phyloP scores from a whole-genome alignment of 2,329 filamentous ascomycete genomes.

The Pseudogymnoascus sp. region DNA sequence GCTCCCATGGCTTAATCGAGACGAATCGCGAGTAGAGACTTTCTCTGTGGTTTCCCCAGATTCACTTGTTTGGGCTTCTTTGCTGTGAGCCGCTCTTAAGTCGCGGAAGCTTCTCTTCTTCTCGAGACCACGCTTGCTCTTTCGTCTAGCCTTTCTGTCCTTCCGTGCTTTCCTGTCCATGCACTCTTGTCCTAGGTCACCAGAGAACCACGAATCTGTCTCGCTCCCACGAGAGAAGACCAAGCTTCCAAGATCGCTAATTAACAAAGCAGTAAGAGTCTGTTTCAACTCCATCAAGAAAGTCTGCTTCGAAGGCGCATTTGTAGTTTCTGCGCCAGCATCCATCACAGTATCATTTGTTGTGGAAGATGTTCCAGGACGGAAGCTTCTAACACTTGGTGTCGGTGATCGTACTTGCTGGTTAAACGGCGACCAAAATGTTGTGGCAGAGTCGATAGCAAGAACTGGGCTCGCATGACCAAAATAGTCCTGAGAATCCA shows the following conservation, averaged over 20 bases:
- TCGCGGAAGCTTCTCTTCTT: slow-evolving; percentile 64
- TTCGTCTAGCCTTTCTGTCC: slow-evolving; percentile 51
- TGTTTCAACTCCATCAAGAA: slow-evolving; percentile 73
- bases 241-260: slow-evolving; percentile 82
- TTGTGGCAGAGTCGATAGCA: slow-evolving; percentile 65
- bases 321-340: slow-evolving; percentile 43
- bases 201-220: slow-evolving; percentile 76
- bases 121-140: slow-evolving; percentile 42
- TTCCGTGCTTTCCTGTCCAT: slow-evolving; percentile 54
- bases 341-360: slow-evolving; percentile 59
- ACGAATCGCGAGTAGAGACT: background rate
- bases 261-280: slow-evolving; percentile 69
- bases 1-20: background rate
- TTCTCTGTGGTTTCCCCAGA: background rate
- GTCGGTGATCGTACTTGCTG: slow-evolving; percentile 53
- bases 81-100: slow-evolving; percentile 44
- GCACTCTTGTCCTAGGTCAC: slow-evolving; percentile 56
- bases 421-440: slow-evolving; percentile 86
- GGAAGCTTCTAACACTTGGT: slow-evolving; percentile 51
- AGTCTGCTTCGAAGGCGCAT: slow-evolving; percentile 60
- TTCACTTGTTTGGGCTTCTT: slow-evolving; percentile 11
- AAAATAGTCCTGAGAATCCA: slow-evolving; percentile 65
- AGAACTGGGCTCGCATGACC: slow-evolving; percentile 58
- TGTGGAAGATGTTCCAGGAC: slow-evolving; percentile 58
- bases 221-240: slow-evolving; percentile 81